Evolutionary conservation across 495 filamentous ascomycete species (phyloP), one percentile per base, ranked within the genome.

Genomic region (Penicillium daleae): DNA sequence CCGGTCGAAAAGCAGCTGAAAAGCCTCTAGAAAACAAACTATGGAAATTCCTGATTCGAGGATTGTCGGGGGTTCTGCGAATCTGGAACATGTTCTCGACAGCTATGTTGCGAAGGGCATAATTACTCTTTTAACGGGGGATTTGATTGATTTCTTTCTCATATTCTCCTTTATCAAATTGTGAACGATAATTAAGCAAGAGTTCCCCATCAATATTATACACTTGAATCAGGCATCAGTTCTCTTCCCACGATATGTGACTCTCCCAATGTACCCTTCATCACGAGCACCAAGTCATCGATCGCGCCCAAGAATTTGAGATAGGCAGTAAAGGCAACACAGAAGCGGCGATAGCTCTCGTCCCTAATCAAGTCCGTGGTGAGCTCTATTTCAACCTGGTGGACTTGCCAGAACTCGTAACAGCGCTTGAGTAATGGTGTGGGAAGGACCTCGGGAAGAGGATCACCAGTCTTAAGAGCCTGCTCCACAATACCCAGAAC

Each of bases 191-290:
- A 21, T 21, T 21, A 22, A 22, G 21, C n/a, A 42, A 1, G 5
- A 42, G 12, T 17, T 42, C n/a, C 7, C 39, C 15, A 27, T 17
- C n/a, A 17, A 56, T 49, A 56, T 58, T 65, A 71, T 60, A 71
- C 66, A 50, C 29, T 10, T 15, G 59, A 35, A 32, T 68, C 61
- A 17, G 64, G 57, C 57, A 66, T 37, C 54, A 73, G 35, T 6
- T 68, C 68, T 9, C 70, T 68, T 24, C 62, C 66, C 19, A 80
- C 72, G 40, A 80, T 63, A 62, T 80, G 78, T 12, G 76, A 69
- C 71, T 80, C 78, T 1, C 78, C 78, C 46, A 80, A 57, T 0
- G 70, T 72, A 10, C 72, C 76, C 66, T 80, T 80, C 54, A 79
- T 64, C 10, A 77, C 74, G 29, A 80, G 64, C n/a, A 79, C 75